These are phyloP conservation scores for Penicillium salamii DNA, from an alignment of 495 filamentous ascomycete species.

Conservation along the genomic window DNA sequence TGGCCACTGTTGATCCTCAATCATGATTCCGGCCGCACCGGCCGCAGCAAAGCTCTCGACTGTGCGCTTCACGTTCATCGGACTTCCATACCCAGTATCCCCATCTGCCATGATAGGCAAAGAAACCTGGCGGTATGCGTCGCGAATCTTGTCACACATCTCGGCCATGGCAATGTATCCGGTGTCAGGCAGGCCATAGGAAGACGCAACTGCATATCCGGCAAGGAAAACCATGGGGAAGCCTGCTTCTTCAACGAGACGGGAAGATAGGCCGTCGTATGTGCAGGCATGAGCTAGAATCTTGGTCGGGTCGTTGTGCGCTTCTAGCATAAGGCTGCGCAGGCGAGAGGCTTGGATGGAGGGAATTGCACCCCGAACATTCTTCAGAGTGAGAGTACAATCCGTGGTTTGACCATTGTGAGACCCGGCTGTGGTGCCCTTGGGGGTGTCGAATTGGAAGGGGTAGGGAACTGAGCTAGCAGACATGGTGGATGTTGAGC, in stretches of 20 bases:
- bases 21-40: conserved; percentile 39
- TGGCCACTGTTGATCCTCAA: conserved; percentile 43
- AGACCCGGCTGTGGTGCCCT: conserved; percentile 3
- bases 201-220: conserved; percentile 32
- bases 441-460: conserved; percentile 24
- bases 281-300: conserved; percentile 37
- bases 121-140: conserved; percentile 29
- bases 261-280: conserved; percentile 40
- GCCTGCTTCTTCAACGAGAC: conserved; percentile 39
- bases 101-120: conserved; percentile 42
- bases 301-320: conserved; percentile 30
- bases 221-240: conserved; percentile 40
- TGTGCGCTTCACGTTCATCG: conserved; percentile 41
- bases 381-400: conserved; percentile 14
- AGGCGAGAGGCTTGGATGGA: conserved; percentile 32
- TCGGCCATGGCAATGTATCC: conserved; percentile 45
- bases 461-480: conserved; percentile 31
- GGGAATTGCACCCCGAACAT: conserved; percentile 30
- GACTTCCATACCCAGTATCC: conserved; percentile 41
- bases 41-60: conserved; percentile 38
- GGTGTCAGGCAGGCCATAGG: conserved; percentile 39
- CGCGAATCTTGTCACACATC: conserved; percentile 42
- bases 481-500: conserved; percentile 9
- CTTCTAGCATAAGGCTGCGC: conserved; percentile 38
- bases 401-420: conserved; percentile 11